phyloP scores from a whole-genome alignment of 2,329 filamentous ascomycete species.

The Fusarium caatingaense region DNA sequence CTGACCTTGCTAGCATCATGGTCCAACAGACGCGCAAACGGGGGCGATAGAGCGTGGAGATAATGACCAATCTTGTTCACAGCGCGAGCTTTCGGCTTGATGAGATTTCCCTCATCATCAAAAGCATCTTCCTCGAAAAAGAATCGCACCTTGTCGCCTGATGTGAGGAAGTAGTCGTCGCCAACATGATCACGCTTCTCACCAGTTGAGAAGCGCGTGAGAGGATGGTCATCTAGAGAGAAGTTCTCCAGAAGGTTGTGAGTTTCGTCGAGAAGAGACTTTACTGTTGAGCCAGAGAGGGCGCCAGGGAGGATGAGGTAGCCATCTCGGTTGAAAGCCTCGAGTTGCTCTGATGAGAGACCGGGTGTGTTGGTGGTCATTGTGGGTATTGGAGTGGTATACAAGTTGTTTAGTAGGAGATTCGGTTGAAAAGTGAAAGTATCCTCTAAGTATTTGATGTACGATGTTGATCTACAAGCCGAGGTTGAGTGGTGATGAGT shows the following conservation, averaged over 20 bases:
- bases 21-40: constrained; percentile 71
- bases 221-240: constrained; percentile 83
- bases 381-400: background rate
- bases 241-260: constrained; percentile 79
- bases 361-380: constrained; percentile 58
- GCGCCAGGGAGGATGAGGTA: constrained; percentile 89
- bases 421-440: background rate
- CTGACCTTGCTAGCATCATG: constrained; percentile 49
- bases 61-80: constrained; percentile 92
- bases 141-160: constrained; percentile 92
- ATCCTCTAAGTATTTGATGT: background rate
- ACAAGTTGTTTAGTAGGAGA: rapidly evolving
- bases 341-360: constrained; percentile 77
- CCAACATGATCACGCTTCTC: constrained; percentile 81
- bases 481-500: constrained; percentile 26
- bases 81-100: constrained; percentile 82
- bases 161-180: constrained; percentile 92
- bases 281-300: constrained; percentile 73
- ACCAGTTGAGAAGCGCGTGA: constrained; percentile 94
- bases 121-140: constrained; percentile 98
- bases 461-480: background rate
- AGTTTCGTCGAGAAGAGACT: constrained; percentile 78
- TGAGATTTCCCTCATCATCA: constrained; percentile 69
- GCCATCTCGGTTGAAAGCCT: constrained; percentile 82
- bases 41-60: constrained; percentile 75